Base-by-base conservation (phyloP, 164 flowering plant genomes). In the Cinnamomum micranthum region DNA sequence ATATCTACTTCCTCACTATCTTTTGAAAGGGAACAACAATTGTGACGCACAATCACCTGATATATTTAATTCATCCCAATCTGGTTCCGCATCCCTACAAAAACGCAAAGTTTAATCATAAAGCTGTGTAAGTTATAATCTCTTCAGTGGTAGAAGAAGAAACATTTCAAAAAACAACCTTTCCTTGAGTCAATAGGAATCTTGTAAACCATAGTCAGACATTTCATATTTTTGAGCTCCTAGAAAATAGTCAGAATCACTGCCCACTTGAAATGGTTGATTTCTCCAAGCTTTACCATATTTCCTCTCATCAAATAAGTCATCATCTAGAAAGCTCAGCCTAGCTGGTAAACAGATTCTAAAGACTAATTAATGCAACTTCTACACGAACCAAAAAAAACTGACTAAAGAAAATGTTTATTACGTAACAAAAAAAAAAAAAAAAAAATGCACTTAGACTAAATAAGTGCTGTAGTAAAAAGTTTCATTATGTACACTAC, bases 161-260 rank as follows among this genome's bases (percentile, higher is more conserved):
- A 1, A 25, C 68, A 71, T 47, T 70, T 41, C 20, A n/a, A 33
- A 76, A 15, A 27, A 50, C 59, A 65, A 89, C 91, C 89, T 83
- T 75, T 68, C 78, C 71, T 76, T 74, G 33, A 19, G 74, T 28
- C 64, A 17, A 74, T 63, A 50, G 50, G 79, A 50, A 65, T 75
- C 75, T 52, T 81, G 82, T 79, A 79, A 81, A 77, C 66, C 35
- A 66, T 78, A 79, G 58, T 80, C 82, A 23, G 73, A 51, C 62
- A 23, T 31, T 15, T 78, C 74, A 50, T 71, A 71, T 22, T 75
- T 70, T 59, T 73, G 76, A 59, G 28, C 74, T 70, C 78, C 76
- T 19, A 71, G 72, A 72, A 76, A 73, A 71, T 82, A 77, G 70
- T 58, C 50, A 66, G 75, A 75, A 69, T 31, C 60, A 68, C 27